Conservation (phyloP, 768 basidiomycete genomes). For the Termitomyces sp. region DNA sequence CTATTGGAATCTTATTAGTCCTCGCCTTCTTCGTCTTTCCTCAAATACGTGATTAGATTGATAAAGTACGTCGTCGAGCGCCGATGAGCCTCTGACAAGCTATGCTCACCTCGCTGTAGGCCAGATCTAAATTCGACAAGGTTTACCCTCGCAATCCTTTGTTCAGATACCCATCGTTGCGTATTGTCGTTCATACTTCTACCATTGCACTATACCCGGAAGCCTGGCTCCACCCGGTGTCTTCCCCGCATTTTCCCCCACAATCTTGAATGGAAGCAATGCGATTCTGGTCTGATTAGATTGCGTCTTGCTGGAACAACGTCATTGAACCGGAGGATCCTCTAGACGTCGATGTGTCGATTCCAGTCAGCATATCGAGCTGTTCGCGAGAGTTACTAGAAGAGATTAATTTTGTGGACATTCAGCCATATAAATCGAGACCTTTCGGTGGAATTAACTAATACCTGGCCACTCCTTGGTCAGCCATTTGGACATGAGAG, state of each 20-base stretch:
- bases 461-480: background rate
- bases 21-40: slow-evolving; percentile 2
- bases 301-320: background rate
- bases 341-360: background rate
- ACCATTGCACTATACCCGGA: background rate
- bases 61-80: background rate
- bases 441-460: background rate
- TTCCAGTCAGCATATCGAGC: too few species aligned
- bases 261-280: background rate
- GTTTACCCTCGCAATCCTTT: background rate
- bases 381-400: background rate
- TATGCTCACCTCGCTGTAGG: background rate
- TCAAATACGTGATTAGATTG: background rate
- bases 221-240: background rate
- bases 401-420: background rate
- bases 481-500: background rate
- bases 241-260: background rate
- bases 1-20: background rate
- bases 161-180: background rate
- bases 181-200: background rate
- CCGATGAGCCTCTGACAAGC: background rate
- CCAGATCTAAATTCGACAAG: background rate
- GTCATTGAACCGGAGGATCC: background rate
- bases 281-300: too few species aligned
- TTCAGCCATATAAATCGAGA: background rate